These are phyloP conservation scores for Pseudonitzschia delicatissima DNA, from an alignment of 108 stramenopile genomes.

Conservation along the genomic window DNA sequence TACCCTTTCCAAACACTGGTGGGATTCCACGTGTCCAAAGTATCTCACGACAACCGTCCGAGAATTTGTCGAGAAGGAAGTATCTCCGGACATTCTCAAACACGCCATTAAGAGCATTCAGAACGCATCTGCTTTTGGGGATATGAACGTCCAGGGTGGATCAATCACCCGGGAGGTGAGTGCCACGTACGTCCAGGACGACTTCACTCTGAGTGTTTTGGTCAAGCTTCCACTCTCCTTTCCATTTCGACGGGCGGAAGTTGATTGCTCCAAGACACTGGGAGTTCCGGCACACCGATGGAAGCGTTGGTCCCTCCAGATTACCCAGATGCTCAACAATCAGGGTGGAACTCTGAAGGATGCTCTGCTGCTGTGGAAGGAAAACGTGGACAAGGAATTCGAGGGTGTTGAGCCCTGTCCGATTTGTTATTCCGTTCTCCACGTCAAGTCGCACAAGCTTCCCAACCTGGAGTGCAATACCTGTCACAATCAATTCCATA, in stretches of 20 bases:
- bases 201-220: slow-evolving; percentile 73
- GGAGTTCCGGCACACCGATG: slow-evolving; percentile 72
- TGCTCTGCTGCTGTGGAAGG: slow-evolving; percentile 93
- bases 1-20: slow-evolving; percentile 74
- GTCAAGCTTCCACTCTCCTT: slow-evolving; percentile 72
- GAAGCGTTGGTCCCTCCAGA: slow-evolving; percentile 79
- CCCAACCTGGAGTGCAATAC: slow-evolving; percentile 84
- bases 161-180: slow-evolving; percentile 67
- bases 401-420: slow-evolving; percentile 99
- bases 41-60: slow-evolving; percentile 43
- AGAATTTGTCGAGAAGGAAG: slow-evolving; percentile 64
- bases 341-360: slow-evolving; percentile 84
- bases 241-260: slow-evolving; percentile 78
- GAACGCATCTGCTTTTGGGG: slow-evolving; percentile 55
- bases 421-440: slow-evolving; percentile 94
- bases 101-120: slow-evolving; percentile 66
- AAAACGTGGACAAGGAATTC: slow-evolving; percentile 96
- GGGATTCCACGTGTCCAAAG: slow-evolving; percentile 73
- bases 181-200: slow-evolving; percentile 83
- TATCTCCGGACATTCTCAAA: slow-evolving; percentile 67
- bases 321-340: slow-evolving; percentile 82
- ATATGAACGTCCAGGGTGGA: slow-evolving; percentile 77
- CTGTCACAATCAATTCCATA: slow-evolving; percentile 90
- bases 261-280: slow-evolving; percentile 77
- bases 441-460: slow-evolving; percentile 85